These are phyloP conservation scores for Xenoacremonium recifei DNA, from an alignment of 2,329 filamentous ascomycete species.

Conservation along the genomic window DNA sequence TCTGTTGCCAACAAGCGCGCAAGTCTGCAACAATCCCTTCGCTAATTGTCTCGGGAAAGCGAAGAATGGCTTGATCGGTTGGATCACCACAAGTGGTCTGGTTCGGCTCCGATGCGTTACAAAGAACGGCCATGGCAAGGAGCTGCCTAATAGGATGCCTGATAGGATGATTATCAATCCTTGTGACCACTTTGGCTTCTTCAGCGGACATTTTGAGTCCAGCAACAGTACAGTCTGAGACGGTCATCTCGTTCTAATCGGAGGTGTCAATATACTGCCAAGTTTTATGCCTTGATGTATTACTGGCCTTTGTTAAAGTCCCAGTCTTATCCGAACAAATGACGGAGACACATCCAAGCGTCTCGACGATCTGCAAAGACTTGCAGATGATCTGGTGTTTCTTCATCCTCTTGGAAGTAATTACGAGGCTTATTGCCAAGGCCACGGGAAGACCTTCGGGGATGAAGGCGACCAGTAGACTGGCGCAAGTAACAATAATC, in stretches of 20 bases:
- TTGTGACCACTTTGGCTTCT: too few relatives aligned
- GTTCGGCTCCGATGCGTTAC: constrained; percentile 66
- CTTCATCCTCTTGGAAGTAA: constrained; percentile 73
- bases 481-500: constrained; percentile 72
- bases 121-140: constrained; percentile 61
- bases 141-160: too few relatives aligned
- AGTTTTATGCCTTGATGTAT: too few relatives aligned
- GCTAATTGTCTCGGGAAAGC: constrained; percentile 68
- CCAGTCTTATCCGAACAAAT: constrained; percentile 79
- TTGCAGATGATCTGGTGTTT: constrained; percentile 79
- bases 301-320: constrained; percentile 57
- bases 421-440: constrained; percentile 68
- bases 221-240: too few relatives aligned
- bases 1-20: constrained; percentile 61
- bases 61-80: constrained; percentile 72
- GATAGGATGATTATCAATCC: too few relatives aligned
- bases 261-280: too few relatives aligned
- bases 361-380: constrained; percentile 76
- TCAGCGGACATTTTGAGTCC: too few relatives aligned
- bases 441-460: constrained; percentile 73
- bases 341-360: constrained; percentile 68
- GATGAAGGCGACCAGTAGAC: constrained; percentile 72
- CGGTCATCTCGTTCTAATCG: too few relatives aligned
- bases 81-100: constrained; percentile 72
- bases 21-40: constrained; percentile 55